Evolutionary conservation across 352 stramenopile genomes (phyloP).

Genomic region (Pythium coloratum): DNA sequence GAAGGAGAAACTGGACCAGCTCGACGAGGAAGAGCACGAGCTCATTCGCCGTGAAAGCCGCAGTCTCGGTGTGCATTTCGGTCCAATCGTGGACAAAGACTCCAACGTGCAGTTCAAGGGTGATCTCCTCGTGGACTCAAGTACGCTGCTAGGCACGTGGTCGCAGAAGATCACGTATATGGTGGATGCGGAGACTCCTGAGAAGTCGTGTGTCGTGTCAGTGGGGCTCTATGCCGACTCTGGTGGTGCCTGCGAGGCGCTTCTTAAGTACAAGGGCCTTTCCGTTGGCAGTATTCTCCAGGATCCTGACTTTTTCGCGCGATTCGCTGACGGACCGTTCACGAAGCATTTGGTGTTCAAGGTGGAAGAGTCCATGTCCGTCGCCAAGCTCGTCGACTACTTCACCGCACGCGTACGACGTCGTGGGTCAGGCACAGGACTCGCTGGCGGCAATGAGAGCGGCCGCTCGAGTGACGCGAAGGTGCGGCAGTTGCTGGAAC

Average conservation of each 20-base stretch:
- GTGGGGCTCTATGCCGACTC: slow-evolving; percentile 74
- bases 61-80: slow-evolving; percentile 60
- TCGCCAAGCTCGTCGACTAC: slow-evolving; percentile 52
- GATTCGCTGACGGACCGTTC: slow-evolving; percentile 64
- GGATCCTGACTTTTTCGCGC: slow-evolving; percentile 72
- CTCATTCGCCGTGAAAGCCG: slow-evolving; percentile 61
- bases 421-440: slow-evolving; percentile 20
- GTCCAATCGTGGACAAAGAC: slow-evolving; percentile 64
- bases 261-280: slow-evolving; percentile 83
- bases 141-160: slow-evolving; percentile 66
- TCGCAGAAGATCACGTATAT: slow-evolving; percentile 52
- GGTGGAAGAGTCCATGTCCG: slow-evolving; percentile 39
- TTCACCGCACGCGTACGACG: slow-evolving; percentile 48
- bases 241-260: slow-evolving; percentile 48
- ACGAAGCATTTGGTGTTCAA: slow-evolving; percentile 73
- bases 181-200: neutral
- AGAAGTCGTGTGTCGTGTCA: slow-evolving; percentile 41
- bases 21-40: slow-evolving; percentile 68
- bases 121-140: slow-evolving; percentile 55
- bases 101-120: slow-evolving; percentile 62
- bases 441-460: neutral
- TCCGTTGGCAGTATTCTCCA: slow-evolving; percentile 77
- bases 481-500: slow-evolving; percentile 28
- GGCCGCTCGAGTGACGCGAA: slow-evolving; percentile 16
- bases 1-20: slow-evolving; percentile 60